Conservation (phyloP, 2,329 filamentous ascomycete species). For the Pseudogymnoascus verrucosus region DNA sequence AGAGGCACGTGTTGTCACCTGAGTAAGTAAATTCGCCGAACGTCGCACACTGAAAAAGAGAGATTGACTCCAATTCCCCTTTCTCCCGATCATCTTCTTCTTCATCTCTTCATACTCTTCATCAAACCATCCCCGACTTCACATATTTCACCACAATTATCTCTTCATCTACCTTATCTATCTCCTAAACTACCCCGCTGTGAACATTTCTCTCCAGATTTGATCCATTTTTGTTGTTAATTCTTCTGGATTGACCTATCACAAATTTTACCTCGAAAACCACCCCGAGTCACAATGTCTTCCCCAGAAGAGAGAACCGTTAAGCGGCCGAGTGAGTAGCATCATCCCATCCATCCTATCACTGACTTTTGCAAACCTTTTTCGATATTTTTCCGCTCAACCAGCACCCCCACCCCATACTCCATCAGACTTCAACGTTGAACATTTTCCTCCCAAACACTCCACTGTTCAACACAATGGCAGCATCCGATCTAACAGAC, state of each 20-base stretch:
- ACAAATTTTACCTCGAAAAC: neutral
- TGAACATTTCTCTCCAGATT: neutral
- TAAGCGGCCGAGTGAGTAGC: constrained; percentile 26
- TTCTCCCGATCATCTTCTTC: neutral
- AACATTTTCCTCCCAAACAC: neutral
- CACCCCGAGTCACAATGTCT: constrained; percentile 16
- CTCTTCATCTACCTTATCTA: neutral
- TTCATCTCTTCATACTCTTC: neutral
- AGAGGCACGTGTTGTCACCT: constrained; percentile 1
- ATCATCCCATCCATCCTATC: neutral
- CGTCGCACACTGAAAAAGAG: neutral
- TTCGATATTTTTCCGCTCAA: constrained; percentile 4
- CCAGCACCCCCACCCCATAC: neutral
- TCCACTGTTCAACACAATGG: constrained; percentile 2
- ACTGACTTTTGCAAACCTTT: constrained; percentile 1
- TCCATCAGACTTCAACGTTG: constrained; percentile 9
- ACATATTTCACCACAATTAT: neutral
- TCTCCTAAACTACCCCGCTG: neutral
- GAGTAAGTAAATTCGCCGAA: neutral
- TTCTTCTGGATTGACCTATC: neutral
- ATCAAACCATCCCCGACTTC: neutral
- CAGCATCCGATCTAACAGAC: constrained; percentile 8
- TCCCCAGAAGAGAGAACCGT: constrained; percentile 22
- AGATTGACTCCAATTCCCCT: neutral
- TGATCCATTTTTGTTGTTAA: neutral